These are phyloP conservation scores for Tubosaeta brunneosetosa DNA, from an alignment of 768 basidiomycete genomes.

Conservation along the genomic window DNA sequence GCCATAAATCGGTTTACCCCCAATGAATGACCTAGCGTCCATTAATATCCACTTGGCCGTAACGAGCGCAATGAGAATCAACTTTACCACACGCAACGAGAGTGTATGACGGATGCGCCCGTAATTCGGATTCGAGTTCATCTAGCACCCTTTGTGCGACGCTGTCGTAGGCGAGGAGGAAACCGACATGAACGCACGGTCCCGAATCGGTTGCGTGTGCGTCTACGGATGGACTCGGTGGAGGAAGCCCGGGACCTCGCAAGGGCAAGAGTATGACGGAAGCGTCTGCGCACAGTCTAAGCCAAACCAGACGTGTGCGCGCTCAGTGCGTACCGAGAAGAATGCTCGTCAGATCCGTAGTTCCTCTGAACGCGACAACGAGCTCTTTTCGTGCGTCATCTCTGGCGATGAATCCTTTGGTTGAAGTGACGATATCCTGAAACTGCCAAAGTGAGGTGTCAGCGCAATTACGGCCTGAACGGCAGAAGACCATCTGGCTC, in stretches of 20 bases:
- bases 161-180: conserved; percentile 33
- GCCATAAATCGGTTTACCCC: conserved; percentile 25
- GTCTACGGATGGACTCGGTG: neutral
- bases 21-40: conserved; percentile 36
- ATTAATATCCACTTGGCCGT: conserved; percentile 1
- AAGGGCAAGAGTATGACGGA: conserved; percentile 19
- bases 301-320: neutral
- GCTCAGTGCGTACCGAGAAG: conserved; percentile 13
- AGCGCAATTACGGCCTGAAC: neutral
- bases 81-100: conserved; percentile 31
- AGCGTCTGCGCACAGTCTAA: conserved; percentile 11
- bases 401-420: conserved; percentile 42
- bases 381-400: conserved; percentile 41
- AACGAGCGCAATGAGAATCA: neutral
- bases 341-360: conserved; percentile 23
- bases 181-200: conserved; percentile 34
- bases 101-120: conserved; percentile 30
- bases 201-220: conserved; percentile 2
- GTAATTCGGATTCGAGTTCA: conserved; percentile 28
- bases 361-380: conserved; percentile 39
- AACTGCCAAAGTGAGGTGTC: conserved; percentile 27
- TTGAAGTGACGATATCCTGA: conserved; percentile 32
- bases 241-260: conserved; percentile 25
- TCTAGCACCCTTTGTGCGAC: conserved; percentile 29
- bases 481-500: neutral